Evolutionary conservation across 2,329 filamentous ascomycete species (phyloP), one percentile per base, ranked within the genome.

Genomic region (Aspergillus sp.): DNA sequence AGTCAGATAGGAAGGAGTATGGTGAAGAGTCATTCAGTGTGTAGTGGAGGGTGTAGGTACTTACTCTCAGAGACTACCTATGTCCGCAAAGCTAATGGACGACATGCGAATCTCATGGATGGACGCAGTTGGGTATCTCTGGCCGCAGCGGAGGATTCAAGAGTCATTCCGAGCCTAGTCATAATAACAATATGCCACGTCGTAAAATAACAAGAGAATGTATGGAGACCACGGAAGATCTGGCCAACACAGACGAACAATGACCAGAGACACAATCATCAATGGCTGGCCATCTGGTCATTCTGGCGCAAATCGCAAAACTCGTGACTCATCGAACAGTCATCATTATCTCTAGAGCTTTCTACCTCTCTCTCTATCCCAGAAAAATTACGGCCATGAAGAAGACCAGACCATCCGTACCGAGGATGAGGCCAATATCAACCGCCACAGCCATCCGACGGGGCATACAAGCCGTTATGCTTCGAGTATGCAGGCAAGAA

Each of bases 91-190:
- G 26, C 41, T 17, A n/a, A 41, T 24, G 17, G 30, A 38, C 48
- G 41, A 43, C 17, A 30, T 30, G 26, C 26, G 8, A 30, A 30
- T 30, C 26, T 38, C 40, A 17, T 4, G 19, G 40, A 22, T 13
- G 40, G 19, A 20, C 17, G 40, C 40, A 24, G 55, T 60, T 58
- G 53, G 57, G 55, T 60, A 58, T 50, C 51, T 58, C 52, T 49
- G 54, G 45, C 53, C 58, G 57, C 57, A 60, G 55, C 35, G 35
- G 35, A 38, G 35, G 35, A 17, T n/a, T 38, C 35, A 38, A 38
- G 7, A 10, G 16, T 16, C 35, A 17, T 38, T 17, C 14, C 35
- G 14, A 17, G 14, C 16, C 11, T 17, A 20, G 19, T 42, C 16
- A 42, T 42, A 11, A 13, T 8, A 22, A 42, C 13, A 20, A 42